Base-by-base conservation (phyloP, 2,329 filamentous ascomycete genomes). In the Botryosphaeria dothidea region DNA sequence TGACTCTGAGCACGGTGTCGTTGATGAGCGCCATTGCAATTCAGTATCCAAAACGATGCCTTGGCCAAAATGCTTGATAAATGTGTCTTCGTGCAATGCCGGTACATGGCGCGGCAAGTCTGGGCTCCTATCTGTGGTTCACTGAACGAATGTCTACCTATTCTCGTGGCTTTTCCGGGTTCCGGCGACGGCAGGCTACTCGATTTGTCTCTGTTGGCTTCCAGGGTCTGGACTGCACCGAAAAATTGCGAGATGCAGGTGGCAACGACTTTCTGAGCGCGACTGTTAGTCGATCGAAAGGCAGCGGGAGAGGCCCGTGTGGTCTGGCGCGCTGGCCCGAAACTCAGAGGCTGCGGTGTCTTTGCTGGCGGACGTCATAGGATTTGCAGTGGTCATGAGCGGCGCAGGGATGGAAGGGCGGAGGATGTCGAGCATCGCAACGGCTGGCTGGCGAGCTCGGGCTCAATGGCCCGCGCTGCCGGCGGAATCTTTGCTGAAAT, bases 401-500 rank as follows among this genome's bases (percentile, higher is more conserved):
- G 43, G 62, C 41, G 19, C 52, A 64, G 43, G 41, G 43, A 58
- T 57, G 31, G 34, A 31, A 46, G 25, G 41, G 29, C 17, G 52
- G 41, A 57, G 41, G 52, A 48, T 31, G 51, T 57, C 62, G 27
- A 57, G 58, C 58, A 49, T 19, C 45, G 4, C 56, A 60, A 36
- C 57, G 19, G 57, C 57, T 61, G 41, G 29, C 43, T 61, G 43
- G 58, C 43, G 29, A 21, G 56, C 38, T 46, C 41, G 54, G 54
- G n/a, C 23, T 58, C 38, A 43, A 45, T 58, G 31, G 25, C 62
- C 62, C 43, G 62, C 62, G 49, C 52, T 36, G 29, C 29, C 27
- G 61, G 38, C 61, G 61, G 60, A 62, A 62, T 62, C 58, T 62
- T 62, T 48, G 51, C 49, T 49, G 62, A 64, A 64, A 64, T 58